Conservation (phyloP, 2,329 filamentous ascomycete species). For the Neoascochyta sp. region DNA sequence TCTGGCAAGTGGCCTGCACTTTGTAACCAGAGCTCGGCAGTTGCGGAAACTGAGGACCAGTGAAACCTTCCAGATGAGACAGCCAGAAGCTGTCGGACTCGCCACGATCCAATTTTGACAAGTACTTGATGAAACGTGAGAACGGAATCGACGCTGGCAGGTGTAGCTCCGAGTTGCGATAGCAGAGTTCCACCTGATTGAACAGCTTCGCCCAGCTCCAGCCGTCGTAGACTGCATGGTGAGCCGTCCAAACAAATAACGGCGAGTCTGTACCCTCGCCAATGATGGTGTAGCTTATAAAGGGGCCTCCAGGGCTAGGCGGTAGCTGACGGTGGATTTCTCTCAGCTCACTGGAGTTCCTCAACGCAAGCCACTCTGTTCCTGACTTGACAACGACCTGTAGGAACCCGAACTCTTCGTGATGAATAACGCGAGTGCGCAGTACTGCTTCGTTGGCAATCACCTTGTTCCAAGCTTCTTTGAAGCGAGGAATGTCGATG, state of each 20-base stretch:
- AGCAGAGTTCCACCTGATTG: conserved; percentile 24
- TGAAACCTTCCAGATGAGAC: conserved; percentile 22
- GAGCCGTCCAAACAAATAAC: conserved; percentile 36
- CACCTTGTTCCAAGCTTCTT: conserved; percentile 41
- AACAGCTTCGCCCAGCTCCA: conserved; percentile 29
- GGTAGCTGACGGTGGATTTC: too few species aligned
- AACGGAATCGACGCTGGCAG: conserved; percentile 23
- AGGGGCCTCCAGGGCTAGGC: too few species aligned
- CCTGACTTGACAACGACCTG: too few species aligned
- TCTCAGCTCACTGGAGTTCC: too few species aligned
- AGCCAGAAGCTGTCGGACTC: conserved; percentile 30
- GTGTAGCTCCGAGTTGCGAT: conserved; percentile 12
- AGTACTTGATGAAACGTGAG: conserved; percentile 31
- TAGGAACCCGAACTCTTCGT: too few species aligned
- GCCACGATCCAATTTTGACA: conserved; percentile 23
- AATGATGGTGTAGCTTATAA: conserved; percentile 23
- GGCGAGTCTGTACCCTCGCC: conserved; percentile 13
- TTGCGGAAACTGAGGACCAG: conserved; percentile 30
- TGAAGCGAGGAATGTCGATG: conserved; percentile 24
- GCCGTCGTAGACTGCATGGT: conserved; percentile 39
- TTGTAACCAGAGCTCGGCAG: conserved; percentile 31
- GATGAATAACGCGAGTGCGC: conserved; percentile 38
- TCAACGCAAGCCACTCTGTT: too few species aligned
- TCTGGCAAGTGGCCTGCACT: conserved; percentile 27
- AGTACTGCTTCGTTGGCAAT: conserved; percentile 42